These are phyloP conservation scores for Berkeleyomyces rouxiae DNA, from an alignment of 2,329 filamentous ascomycete genomes.

Conservation along the genomic window DNA sequence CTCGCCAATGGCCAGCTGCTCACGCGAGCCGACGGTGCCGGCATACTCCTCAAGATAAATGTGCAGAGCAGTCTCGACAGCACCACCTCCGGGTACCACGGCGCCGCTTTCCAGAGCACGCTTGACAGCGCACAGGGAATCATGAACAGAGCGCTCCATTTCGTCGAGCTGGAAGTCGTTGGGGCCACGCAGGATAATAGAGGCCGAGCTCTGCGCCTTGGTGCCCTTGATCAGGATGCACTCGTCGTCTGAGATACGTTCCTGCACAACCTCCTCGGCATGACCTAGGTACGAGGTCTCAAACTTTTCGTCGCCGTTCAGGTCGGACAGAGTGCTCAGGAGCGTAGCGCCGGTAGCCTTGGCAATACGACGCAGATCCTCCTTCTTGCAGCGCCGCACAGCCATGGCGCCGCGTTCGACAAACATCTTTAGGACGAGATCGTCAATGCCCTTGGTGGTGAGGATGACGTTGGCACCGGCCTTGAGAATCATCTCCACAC, in stretches of 20 bases:
- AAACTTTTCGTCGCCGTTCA: constrained; percentile 95
- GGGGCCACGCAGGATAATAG: constrained; percentile 83
- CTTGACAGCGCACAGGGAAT: constrained; percentile 93
- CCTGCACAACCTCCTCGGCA: constrained; percentile 93
- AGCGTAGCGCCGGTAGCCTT: constrained; percentile 90
- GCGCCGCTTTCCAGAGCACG: constrained; percentile 89
- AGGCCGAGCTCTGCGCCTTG: constrained; percentile 84
- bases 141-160: constrained; percentile 97
- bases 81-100: constrained; percentile 90
- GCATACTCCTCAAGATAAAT: constrained; percentile 99
- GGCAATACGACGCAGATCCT: constrained; percentile 87
- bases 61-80: constrained; percentile 95
- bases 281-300: constrained; percentile 77
- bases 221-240: constrained; percentile 95
- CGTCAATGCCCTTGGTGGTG: constrained; percentile 97
- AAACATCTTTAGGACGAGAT: constrained; percentile 85
- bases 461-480: constrained; percentile 89
- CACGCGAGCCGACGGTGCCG: constrained; percentile 86
- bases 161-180: constrained; percentile 96
- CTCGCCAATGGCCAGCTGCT: constrained; percentile 94
- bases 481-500: constrained; percentile 95
- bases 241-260: constrained; percentile 96
- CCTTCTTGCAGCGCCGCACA: constrained; percentile 93
- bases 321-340: constrained; percentile 80
- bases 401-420: constrained; percentile 92